phyloP scores from a whole-genome alignment of 2,329 filamentous ascomycete genomes.

The Colletotrichum acutatum region DNA sequence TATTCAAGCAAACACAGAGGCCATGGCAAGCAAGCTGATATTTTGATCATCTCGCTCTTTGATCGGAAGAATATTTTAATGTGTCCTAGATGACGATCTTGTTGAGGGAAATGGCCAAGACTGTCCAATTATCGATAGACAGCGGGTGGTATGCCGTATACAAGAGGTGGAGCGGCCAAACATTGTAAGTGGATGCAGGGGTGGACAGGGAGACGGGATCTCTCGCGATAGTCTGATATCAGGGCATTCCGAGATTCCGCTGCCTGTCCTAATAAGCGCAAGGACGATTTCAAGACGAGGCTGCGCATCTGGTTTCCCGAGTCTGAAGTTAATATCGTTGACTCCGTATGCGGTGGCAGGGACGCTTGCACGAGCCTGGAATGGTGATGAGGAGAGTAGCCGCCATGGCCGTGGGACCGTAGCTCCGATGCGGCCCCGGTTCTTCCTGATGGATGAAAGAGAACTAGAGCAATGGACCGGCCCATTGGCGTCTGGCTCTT shows the following conservation, averaged over 20 bases:
- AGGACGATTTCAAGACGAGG: neutral
- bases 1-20: neutral
- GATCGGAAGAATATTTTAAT: neutral
- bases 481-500: neutral
- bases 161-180: neutral
- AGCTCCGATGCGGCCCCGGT: neutral
- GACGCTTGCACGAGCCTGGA: constrained; percentile 7
- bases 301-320: too few species aligned
- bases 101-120: neutral
- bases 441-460: neutral
- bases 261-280: neutral
- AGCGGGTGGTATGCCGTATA: neutral
- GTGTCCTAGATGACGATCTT: neutral
- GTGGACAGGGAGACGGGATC: neutral
- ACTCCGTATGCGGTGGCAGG: neutral
- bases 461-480: constrained; percentile 6
- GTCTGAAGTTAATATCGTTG: neutral
- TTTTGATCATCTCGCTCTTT: neutral
- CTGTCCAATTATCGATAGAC: neutral
- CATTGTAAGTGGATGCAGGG: constrained; percentile 11
- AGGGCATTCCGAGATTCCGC: constrained; percentile 3
- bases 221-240: neutral
- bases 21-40: neutral
- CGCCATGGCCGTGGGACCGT: constrained; percentile 1
- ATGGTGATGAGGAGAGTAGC: constrained; percentile 9